Evolutionary conservation across 208 protist genomes (phyloP).

Genomic region (Vickermania spadyakhi): DNA sequence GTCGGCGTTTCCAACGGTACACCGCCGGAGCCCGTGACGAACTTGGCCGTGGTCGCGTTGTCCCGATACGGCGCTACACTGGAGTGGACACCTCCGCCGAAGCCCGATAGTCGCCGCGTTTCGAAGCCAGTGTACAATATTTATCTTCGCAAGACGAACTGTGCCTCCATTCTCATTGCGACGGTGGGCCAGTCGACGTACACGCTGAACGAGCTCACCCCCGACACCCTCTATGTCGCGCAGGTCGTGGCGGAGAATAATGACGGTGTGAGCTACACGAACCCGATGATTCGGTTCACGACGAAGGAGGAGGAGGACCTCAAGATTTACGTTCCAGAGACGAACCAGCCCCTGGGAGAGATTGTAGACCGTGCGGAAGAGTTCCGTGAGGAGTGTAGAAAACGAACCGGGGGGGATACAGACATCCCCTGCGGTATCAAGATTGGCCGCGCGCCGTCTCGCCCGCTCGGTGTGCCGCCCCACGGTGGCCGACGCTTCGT

Average conservation of each 20-base stretch:
- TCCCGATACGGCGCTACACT: constrained; percentile 44
- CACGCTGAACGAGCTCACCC: constrained; percentile 41
- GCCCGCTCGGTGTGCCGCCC: background rate
- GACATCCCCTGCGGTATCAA: background rate
- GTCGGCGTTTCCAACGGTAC: constrained; percentile 58
- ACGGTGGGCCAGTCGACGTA: constrained; percentile 23
- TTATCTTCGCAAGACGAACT: constrained; percentile 37
- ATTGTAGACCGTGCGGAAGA: constrained; percentile 1
- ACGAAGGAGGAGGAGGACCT: constrained; percentile 61
- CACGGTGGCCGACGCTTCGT: background rate
- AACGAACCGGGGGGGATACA: background rate
- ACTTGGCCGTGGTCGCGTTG: constrained; percentile 47
- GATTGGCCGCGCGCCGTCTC: background rate
- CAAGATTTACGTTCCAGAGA: constrained; percentile 26
- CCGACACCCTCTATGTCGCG: constrained; percentile 70
- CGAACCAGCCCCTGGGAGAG: background rate
- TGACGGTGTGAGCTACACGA: constrained; percentile 77
- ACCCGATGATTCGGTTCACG: constrained; percentile 62
- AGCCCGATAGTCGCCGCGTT: constrained; percentile 3
- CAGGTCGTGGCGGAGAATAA: constrained; percentile 75
- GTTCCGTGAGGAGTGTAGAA: background rate
- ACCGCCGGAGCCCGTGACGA: constrained; percentile 69
- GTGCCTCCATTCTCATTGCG: constrained; percentile 21
- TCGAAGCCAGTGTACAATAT: constrained; percentile 32
- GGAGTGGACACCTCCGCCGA: constrained; percentile 52